Evolutionary conservation across 2,329 filamentous ascomycete genomes (phyloP), one percentile per base, ranked within the genome.

Genomic region (Fusarium subglutinans): DNA sequence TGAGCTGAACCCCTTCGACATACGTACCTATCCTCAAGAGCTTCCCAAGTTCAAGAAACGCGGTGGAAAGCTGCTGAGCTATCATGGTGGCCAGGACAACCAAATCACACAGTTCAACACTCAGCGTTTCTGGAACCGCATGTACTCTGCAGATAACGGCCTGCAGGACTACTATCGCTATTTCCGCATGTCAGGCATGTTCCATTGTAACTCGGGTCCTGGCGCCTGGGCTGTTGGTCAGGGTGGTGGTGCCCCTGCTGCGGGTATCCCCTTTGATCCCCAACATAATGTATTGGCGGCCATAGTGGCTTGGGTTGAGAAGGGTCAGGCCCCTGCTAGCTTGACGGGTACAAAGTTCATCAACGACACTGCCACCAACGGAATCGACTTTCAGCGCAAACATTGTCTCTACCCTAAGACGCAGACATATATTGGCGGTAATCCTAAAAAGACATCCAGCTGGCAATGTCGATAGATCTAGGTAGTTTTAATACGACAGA

Each of bases 101-200:
- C 70, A 72, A n/a, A 73, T 73, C 14, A 73, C 69, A 0, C 70
- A 73, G 1, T 73, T 70, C 30, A 79, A 76, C 26, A 77, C 79
- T 0, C 72, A 72, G 20, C 72, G 74, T 2, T 78, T 78, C 53
- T 79, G 75, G 54, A 55, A 78, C 10, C 70, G 61, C 8, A 73
- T 79, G 64, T 38, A 69, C 22, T 20, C 67, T 75, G 79, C 26
- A 78, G 79, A 74, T 7, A 24, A 37, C 1, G 73, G 79, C 20
- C 55, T 86, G 26, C 86, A 85, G 5, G 83, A 86, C 15, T 87
- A 87, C 77, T 91, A 87, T 78, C 79, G 82, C 1, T 85, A 86
- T 73, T 90, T 90, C 75, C 81, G 80, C 26, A 83, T 90, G n/a
- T 87, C 87, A 0, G 88, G 88, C 1, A 87, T 67, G 38, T 83